Percentiles rank a stretch among this genome's conserved stretches.
phyloP scores from a whole-genome alignment of 352 stramenopile species.

The Phytophthora macrochlamydospora region DNA sequence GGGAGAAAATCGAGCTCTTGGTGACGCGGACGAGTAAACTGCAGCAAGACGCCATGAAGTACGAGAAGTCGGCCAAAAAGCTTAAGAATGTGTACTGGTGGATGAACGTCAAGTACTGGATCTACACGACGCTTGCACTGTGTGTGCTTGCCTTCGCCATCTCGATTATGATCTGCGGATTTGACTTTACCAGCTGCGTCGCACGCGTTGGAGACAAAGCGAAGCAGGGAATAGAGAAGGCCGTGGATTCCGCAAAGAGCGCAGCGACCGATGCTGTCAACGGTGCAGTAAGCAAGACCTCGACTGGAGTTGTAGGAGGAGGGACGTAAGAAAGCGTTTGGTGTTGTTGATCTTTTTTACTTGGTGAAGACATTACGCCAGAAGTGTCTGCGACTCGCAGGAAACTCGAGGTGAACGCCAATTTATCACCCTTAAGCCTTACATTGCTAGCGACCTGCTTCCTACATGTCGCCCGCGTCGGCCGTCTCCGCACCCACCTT shows the following conservation, averaged over 20 bases:
- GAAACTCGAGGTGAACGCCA: not conserved
- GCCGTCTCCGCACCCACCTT: slow-evolving; percentile 89
- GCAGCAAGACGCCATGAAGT: slow-evolving; percentile 97
- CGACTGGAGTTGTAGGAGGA: too few species aligned
- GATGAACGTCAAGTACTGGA: slow-evolving; percentile 85
- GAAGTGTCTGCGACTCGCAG: not conserved
- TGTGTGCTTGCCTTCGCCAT: slow-evolving; percentile 64
- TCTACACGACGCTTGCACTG: slow-evolving; percentile 60
- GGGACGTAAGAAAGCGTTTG: not conserved
- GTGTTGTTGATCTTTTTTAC: slow-evolving; percentile 28
- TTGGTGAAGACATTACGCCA: slow-evolving; percentile 7
- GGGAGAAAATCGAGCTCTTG: slow-evolving; percentile 97
- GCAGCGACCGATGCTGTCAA: slow-evolving; percentile 20
- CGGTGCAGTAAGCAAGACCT: too few species aligned
- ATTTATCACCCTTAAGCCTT: slow-evolving; percentile 25
- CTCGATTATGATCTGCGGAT: slow-evolving; percentile 76
- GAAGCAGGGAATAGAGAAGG: slow-evolving; percentile 37
- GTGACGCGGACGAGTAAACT: slow-evolving; percentile 91
- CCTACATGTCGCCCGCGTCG: slow-evolving; percentile 92
- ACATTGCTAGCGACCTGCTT: slow-evolving; percentile 20
- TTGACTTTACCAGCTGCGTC: slow-evolving; percentile 70
- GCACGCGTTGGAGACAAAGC: slow-evolving; percentile 45
- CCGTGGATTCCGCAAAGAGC: slow-evolving; percentile 14
- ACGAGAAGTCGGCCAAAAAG: slow-evolving; percentile 93
- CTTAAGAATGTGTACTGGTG: slow-evolving; percentile 92